phyloP scores from a whole-genome alignment of 768 basidiomycete genomes.

The Rubroboletus pulcherrimus region DNA sequence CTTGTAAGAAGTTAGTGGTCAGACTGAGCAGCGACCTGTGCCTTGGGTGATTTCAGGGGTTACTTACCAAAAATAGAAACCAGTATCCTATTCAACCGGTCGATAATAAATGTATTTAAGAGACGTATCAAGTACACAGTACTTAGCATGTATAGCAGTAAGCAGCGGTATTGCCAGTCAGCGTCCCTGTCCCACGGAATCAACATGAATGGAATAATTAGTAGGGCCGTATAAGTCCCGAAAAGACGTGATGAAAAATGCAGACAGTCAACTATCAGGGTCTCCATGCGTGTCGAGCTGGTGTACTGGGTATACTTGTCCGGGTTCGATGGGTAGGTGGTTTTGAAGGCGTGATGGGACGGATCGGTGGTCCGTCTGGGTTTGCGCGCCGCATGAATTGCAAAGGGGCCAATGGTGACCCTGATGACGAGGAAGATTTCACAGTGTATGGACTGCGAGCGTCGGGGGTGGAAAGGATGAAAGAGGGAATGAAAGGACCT shows the following conservation, averaged over 20 bases:
- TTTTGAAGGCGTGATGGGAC: conserved; percentile 68
- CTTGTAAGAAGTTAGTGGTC: too few relatives aligned
- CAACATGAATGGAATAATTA: conserved; percentile 32
- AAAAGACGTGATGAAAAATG: conserved; percentile 17
- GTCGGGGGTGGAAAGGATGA: conserved; percentile 52
- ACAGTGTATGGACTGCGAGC: conserved; percentile 44
- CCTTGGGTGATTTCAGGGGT: background rate
- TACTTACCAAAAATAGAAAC: conserved; percentile 16
- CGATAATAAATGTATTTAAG: conserved; percentile 15
- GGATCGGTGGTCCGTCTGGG: conserved; percentile 45
- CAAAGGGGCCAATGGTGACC: conserved; percentile 73
- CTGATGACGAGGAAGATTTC: conserved; percentile 54
- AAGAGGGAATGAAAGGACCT: conserved; percentile 56
- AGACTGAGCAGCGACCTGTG: too few relatives aligned
- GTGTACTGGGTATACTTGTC: conserved; percentile 40
- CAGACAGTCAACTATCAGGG: conserved; percentile 40
- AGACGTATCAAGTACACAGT: conserved; percentile 27
- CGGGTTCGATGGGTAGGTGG: conserved; percentile 43
- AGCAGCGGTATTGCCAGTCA: conserved; percentile 20
- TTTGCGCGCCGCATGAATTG: conserved; percentile 85
- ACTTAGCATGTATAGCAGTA: conserved; percentile 19
- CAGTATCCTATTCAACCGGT: background rate
- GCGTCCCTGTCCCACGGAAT: conserved; percentile 26
- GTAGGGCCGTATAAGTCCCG: conserved; percentile 19
- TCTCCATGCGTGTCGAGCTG: conserved; percentile 60